Percentiles rank a stretch among this genome's conserved stretches.
Evolutionary conservation across 306 rosid species (phyloP).

Genomic region (Corylus americana): DNA sequence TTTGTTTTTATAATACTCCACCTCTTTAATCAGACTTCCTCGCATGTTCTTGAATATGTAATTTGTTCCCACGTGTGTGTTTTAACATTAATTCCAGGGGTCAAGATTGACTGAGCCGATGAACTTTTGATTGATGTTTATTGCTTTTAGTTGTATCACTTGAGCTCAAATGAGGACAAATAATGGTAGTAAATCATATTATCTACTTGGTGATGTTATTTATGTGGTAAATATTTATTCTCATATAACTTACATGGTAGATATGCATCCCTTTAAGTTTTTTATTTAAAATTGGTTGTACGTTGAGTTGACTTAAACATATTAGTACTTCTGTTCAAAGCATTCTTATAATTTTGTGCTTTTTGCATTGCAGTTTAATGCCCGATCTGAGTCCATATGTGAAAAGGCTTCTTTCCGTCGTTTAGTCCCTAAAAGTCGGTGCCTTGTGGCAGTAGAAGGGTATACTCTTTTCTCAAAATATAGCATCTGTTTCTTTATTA

Average conservation of each 20-base stretch:
- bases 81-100: neutral
- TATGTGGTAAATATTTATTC: neutral
- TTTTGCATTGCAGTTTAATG: constrained; percentile 48
- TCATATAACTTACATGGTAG: neutral
- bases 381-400: constrained; percentile 50
- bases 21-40: neutral
- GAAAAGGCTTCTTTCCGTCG: constrained; percentile 55
- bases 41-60: neutral
- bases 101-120: neutral
- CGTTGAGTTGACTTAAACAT: neutral
- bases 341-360: neutral
- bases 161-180: neutral
- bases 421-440: constrained; percentile 45
- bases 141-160: neutral
- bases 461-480: constrained; percentile 16
- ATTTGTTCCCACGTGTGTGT: too few relatives aligned
- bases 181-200: neutral
- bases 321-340: neutral
- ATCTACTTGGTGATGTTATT: neutral
- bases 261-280: neutral
- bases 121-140: neutral
- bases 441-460: constrained; percentile 55
- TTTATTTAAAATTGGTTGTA: neutral
- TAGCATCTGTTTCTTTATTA: neutral
- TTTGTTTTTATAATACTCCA: neutral